These are phyloP conservation scores for Clarireedia paspali DNA, from an alignment of 2,329 filamentous ascomycete species.

Conservation along the genomic window DNA sequence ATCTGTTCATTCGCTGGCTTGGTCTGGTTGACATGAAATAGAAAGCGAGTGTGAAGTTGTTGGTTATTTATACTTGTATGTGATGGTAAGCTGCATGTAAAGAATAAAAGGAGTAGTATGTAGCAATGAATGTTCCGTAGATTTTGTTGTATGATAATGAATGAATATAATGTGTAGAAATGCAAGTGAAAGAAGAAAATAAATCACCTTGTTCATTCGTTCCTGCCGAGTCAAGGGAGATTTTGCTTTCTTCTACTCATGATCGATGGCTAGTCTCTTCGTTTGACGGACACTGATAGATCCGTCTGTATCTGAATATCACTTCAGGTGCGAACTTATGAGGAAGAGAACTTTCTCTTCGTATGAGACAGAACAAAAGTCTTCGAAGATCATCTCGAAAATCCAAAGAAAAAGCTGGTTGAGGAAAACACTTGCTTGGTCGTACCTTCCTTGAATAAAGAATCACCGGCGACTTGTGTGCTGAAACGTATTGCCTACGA, in stretches of 20 bases:
- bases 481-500: too few relatives aligned
- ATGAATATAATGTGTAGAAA: neutral
- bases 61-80: too few relatives aligned
- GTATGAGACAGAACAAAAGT: neutral
- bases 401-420: neutral
- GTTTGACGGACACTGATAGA: too few relatives aligned
- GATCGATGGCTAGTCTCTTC: too few relatives aligned
- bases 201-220: neutral
- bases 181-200: neutral
- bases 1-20: too few relatives aligned
- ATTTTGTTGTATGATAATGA: neutral
- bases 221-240: neutral
- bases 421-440: slow-evolving; percentile 1
- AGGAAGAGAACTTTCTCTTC: neutral
- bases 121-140: neutral
- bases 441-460: neutral
- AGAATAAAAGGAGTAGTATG: neutral
- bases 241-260: too few relatives aligned
- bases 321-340: too few relatives aligned
- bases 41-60: too few relatives aligned
- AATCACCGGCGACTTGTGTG: neutral
- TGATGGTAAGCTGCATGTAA: neutral
- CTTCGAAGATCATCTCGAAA: neutral
- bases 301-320: too few relatives aligned
- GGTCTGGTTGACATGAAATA: too few relatives aligned